Conservation (phyloP, 1,284 basidiomycete genomes). For the Sporisorium sorghi region DNA sequence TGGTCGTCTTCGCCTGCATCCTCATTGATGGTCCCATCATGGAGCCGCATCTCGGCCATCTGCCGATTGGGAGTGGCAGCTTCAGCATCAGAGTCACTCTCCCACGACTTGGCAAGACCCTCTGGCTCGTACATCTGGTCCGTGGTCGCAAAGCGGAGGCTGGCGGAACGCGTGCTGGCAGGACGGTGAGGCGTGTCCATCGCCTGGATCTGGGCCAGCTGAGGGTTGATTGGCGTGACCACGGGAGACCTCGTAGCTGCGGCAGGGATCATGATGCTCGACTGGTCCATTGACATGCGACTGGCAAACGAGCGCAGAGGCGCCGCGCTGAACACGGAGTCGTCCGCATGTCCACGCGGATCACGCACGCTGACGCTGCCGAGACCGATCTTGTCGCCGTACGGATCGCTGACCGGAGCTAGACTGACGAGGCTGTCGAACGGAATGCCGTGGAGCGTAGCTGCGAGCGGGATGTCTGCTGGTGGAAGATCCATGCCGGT, state of each 20-base stretch:
- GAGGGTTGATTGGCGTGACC: constrained; percentile 30
- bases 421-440: constrained; percentile 83
- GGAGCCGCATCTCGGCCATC: constrained; percentile 26
- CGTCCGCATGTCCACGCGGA: constrained; percentile 31
- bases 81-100: constrained; percentile 32
- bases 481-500: constrained; percentile 44
- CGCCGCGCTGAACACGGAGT: constrained; percentile 29
- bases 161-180: constrained; percentile 48
- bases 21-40: constrained; percentile 5
- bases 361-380: constrained; percentile 57
- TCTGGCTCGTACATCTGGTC: constrained; percentile 38
- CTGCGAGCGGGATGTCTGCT: constrained; percentile 18
- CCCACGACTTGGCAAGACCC: constrained; percentile 29
- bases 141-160: constrained; percentile 52
- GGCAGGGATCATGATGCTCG: constrained; percentile 38
- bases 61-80: constrained; percentile 10
- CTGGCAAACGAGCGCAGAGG: constrained; percentile 42
- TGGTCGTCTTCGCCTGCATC: constrained; percentile 19
- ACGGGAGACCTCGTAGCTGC: constrained; percentile 27
- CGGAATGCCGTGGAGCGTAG: constrained; percentile 77
- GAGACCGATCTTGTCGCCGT: constrained; percentile 68
- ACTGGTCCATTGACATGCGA: constrained; percentile 42
- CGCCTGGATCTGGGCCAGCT: constrained; percentile 33
- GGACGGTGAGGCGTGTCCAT: constrained; percentile 36
- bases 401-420: constrained; percentile 80